Evolutionary conservation across 257 asterid species (phyloP), one percentile per base, ranked within the genome.

Genomic region (Solanum peruvianum): DNA sequence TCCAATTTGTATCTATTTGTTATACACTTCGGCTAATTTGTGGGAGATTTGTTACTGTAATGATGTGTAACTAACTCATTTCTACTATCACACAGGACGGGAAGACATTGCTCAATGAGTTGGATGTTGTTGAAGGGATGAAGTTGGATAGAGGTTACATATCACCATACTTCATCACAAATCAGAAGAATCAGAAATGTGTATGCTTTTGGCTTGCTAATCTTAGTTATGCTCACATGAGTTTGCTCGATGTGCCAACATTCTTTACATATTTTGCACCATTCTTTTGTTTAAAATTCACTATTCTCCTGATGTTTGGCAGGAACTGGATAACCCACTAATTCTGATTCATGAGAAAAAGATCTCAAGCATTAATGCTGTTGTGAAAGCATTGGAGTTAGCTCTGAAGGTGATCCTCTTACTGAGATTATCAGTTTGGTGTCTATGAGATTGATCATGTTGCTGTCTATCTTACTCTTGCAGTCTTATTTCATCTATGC

Each of bases 121-220:
- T 97, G 93, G 99, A 95, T 90, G 99, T 97, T 80, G 99, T 97
- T 33, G 99, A 97, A 90, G 99, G 99, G 45, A 97, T 97, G 99
- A 97, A 97, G 91, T 87, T 97, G 49, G 98, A 95, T 87, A 90
- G 99, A 87, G 99, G 99, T 67, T 95, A 94, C 82, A 95, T 97
- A 71, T 97, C 99, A 18, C 99, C 99, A 2, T 97, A 97, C 87
- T 97, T 97, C 93, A 94, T 97, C 86, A 97, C 99, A 64, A 94
- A 97, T 89, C 93, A 90, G 86, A 97, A 97, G 91, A 97, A 90
- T 71, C 99, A 97, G 95, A 95, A 97, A 94, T 97, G 99, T 86
- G 98, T 95, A 93, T 90, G 98, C 87, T n/a, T 35, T 78, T 89
- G 23, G 49, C 64, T 58, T 49, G 39, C 44, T 81, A 47, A 5